phyloP scores from a whole-genome alignment of 768 basidiomycete genomes.

The Suillus americanus region DNA sequence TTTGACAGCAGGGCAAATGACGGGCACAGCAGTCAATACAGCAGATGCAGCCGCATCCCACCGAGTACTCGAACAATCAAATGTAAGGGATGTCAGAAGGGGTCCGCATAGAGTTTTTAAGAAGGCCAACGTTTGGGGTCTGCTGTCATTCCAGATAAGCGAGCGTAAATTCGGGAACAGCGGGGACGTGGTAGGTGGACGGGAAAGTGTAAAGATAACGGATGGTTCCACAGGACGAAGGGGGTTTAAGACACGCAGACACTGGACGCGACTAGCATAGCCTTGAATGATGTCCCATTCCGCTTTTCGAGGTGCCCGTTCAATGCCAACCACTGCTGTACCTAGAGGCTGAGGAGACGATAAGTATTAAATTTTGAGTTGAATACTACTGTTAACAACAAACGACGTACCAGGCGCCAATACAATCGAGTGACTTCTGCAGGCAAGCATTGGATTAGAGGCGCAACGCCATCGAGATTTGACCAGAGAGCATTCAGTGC shows the following conservation, averaged over 20 bases:
- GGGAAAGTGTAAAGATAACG: background rate
- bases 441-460: slow-evolving; percentile 24
- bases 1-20: background rate
- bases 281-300: background rate
- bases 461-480: slow-evolving; percentile 17
- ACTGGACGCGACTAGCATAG: background rate
- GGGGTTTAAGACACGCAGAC: background rate
- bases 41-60: background rate
- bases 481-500: slow-evolving; percentile 28
- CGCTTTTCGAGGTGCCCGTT: background rate
- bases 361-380: background rate
- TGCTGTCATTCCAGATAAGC: background rate
- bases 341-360: background rate
- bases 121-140: background rate
- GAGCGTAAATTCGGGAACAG: slow-evolving; percentile 2
- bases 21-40: background rate
- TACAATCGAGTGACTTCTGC: background rate
- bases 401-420: background rate
- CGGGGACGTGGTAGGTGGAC: background rate
- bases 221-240: background rate
- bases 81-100: background rate
- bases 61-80: background rate
- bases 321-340: background rate
- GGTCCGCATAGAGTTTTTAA: background rate
- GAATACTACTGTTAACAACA: background rate